These are phyloP conservation scores for Torulaspora globosa DNA, from an alignment of 1,139 yeast species.

Conservation along the genomic window DNA sequence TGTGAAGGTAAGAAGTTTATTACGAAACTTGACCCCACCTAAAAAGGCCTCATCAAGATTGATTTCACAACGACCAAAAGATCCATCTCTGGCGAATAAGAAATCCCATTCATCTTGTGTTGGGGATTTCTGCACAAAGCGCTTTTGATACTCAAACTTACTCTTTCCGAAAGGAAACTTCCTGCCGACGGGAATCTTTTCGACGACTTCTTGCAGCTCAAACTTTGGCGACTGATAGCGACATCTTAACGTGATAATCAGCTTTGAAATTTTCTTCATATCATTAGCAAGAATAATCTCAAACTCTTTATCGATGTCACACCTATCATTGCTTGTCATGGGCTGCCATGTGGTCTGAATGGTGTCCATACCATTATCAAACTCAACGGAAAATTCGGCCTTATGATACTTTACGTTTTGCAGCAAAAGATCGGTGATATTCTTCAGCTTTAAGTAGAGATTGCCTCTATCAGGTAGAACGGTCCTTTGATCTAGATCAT, in stretches of 20 bases:
- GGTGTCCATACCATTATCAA: conserved; percentile 89
- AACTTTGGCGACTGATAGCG: conserved; percentile 49
- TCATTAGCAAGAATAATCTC: conserved; percentile 53
- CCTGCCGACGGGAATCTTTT: conserved; percentile 43
- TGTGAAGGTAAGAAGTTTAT: conserved; percentile 48
- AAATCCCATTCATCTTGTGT: conserved; percentile 53
- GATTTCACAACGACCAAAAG: conserved; percentile 74
- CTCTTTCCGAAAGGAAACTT: conserved; percentile 38
- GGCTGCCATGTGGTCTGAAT: conserved; percentile 66
- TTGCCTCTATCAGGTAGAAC: conserved; percentile 58
- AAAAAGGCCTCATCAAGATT: conserved; percentile 47
- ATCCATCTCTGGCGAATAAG: conserved; percentile 76
- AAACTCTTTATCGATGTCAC: conserved; percentile 71
- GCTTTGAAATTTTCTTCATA: conserved; percentile 38
- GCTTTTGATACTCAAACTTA: conserved; percentile 42
- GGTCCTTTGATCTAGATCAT: neutral
- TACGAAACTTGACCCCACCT: conserved; percentile 14
- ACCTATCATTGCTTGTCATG: conserved; percentile 41
- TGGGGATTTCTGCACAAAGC: conserved; percentile 48
- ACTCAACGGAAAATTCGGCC: conserved; percentile 63
- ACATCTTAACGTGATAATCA: conserved; percentile 71
- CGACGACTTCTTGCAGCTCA: conserved; percentile 55
- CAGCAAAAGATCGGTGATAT: conserved; percentile 53
- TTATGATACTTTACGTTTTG: conserved; percentile 53
- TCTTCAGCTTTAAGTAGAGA: conserved; percentile 62